These are phyloP conservation scores for Tetrahymena elliotti DNA, from an alignment of 73 alveolate species.

Conservation along the genomic window DNA sequence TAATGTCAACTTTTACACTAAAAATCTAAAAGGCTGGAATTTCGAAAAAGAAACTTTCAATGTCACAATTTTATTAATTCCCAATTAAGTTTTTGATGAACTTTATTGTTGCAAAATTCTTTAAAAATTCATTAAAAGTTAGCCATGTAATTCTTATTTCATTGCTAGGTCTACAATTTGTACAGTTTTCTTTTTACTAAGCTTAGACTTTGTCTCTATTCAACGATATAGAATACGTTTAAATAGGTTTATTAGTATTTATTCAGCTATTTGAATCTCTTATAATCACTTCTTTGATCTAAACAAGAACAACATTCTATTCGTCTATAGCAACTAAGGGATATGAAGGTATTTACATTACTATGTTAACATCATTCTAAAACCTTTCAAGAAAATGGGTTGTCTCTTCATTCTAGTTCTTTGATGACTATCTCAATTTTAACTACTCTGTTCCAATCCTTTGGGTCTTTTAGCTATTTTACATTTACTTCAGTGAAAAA, in stretches of 20 bases:
- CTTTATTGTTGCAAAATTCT: neutral
- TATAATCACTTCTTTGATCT: neutral
- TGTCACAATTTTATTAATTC: neutral
- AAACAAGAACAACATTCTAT: neutral
- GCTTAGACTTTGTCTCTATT: neutral
- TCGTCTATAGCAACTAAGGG: neutral
- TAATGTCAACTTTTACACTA: neutral
- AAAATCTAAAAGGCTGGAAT: neutral
- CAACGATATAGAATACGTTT: neutral
- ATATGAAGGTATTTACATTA: neutral
- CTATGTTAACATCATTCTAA: neutral
- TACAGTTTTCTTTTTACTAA: neutral
- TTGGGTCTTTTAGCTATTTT: neutral
- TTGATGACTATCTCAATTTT: neutral
- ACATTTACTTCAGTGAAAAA: neutral
- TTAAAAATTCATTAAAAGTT: neutral
- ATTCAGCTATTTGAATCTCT: neutral
- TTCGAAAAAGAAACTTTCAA: neutral
- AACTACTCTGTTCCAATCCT: neutral
- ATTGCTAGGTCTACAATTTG: neutral
- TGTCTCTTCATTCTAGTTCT: neutral
- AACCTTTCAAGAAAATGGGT: neutral
- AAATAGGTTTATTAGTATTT: neutral
- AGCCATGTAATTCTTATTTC: neutral
- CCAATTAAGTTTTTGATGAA: neutral